Evolutionary conservation across 495 filamentous ascomycete species (phyloP), one percentile per base, ranked within the genome.

Genomic region (Rostrohypoxylon terebratum): DNA sequence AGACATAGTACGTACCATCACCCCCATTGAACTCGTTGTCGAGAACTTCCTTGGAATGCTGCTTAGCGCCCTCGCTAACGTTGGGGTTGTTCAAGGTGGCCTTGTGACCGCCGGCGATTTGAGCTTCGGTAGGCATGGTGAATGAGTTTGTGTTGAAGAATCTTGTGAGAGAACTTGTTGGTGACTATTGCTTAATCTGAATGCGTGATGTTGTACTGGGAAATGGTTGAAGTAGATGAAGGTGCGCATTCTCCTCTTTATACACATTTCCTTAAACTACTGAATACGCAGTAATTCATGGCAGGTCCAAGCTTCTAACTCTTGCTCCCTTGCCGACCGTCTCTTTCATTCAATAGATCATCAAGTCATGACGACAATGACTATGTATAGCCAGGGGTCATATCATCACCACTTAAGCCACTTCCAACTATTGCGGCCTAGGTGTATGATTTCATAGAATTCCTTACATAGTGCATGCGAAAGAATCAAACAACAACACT

Each of bases 61-160:
- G 63, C 75, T 80, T 81, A 36, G 79, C 71, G 62, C 74, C 73
- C 16, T 78, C 34, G 16, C 74, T 78, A 59, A 70, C 78, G 78
- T 81, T 84, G 50, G 84, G 81, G 77, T 84, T 86, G 68, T 81
- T 81, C 59, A 85, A 59, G 71, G 81, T 86, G 55, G 82, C 84
- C 79, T 84, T 85, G 79, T 84, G 82, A 66, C 82, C 83, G 60
- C 82, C 81, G 55, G 82, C 77, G 48, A 85, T 63, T 47, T 81
- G 78, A 71, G 77, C 73, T 31, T 79, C 77, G 55, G 75, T 66
- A 77, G 77, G 71, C 79, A 81, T 77, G n/a, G 11, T 67, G 58
- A 10, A 38, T 33, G 31, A 47, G 20, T 69, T n/a, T n/a, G n/a
- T n/a, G n/a, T n/a, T n/a, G n/a, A n/a, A n/a, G n/a, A n/a, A n/a